These are phyloP conservation scores for Fusarium succisae DNA, from an alignment of 2,329 filamentous ascomycete genomes.

Conservation along the genomic window DNA sequence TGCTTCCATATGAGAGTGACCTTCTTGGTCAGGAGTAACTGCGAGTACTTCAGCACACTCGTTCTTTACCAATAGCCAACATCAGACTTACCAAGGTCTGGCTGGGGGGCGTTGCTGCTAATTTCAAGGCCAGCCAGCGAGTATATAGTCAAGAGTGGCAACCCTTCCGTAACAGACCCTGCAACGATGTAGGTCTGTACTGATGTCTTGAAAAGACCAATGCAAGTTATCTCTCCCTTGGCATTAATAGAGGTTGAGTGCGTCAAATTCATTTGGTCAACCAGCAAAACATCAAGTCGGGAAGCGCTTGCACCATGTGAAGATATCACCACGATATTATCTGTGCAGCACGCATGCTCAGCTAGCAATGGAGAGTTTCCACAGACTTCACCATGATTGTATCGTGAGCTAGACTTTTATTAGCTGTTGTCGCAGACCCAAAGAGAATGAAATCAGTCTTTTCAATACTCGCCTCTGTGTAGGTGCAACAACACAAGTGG, in stretches of 20 bases:
- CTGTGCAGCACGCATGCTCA: slow-evolving; percentile 55
- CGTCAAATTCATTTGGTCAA: slow-evolving; percentile 48
- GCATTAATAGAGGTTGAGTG: slow-evolving; percentile 47
- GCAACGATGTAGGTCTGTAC: slow-evolving; percentile 45
- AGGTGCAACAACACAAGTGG: slow-evolving; percentile 52
- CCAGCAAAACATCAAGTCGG: slow-evolving; percentile 51
- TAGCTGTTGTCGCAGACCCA: slow-evolving; percentile 2
- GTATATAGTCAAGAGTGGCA: slow-evolving; percentile 49
- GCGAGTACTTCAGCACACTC: slow-evolving; percentile 2
- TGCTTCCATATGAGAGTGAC: slow-evolving; percentile 47
- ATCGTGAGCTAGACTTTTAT: slow-evolving; percentile 42
- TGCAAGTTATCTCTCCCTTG: slow-evolving; percentile 60
- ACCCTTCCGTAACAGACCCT: slow-evolving; percentile 47
- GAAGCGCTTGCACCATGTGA: slow-evolving; percentile 50
- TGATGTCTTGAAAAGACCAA: slow-evolving; percentile 48
- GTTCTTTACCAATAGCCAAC: not conserved
- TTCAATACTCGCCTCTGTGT: slow-evolving; percentile 43
- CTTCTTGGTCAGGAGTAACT: not conserved
- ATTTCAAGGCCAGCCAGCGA: slow-evolving; percentile 39
- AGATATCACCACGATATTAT: slow-evolving; percentile 54
- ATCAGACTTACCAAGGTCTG: slow-evolving; percentile 22
- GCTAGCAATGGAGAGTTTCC: slow-evolving; percentile 43
- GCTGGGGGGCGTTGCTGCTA: slow-evolving; percentile 16
- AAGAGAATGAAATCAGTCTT: not conserved
- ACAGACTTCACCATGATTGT: slow-evolving; percentile 47